phyloP scores from a whole-genome alignment of 1,139 yeast genomes.

The Geotrichum fermentans region DNA sequence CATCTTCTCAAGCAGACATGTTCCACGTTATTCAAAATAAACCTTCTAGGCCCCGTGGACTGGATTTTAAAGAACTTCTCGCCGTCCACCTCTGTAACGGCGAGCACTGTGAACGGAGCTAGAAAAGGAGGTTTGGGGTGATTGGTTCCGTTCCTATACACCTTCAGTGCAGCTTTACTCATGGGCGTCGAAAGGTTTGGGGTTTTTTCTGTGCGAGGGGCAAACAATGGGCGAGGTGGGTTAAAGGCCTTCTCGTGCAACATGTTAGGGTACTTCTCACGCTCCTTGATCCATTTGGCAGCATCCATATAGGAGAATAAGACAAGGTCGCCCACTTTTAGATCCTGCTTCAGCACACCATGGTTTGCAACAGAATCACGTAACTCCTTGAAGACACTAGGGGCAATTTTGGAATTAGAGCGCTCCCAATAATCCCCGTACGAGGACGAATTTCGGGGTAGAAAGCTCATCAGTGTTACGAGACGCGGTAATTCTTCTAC shows the following conservation, averaged over 20 bases:
- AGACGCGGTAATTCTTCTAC: not conserved
- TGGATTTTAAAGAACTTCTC: not conserved
- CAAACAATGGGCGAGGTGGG: not conserved
- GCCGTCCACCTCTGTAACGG: not conserved
- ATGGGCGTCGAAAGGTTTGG: not conserved
- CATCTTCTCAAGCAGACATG: not conserved
- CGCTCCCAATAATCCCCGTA: not conserved
- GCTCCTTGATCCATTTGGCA: not conserved
- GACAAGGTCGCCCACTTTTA: conserved; percentile 4
- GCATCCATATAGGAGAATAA: not conserved
- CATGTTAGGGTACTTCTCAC: not conserved
- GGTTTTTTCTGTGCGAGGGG: not conserved
- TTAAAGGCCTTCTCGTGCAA: not conserved
- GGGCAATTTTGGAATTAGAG: not conserved
- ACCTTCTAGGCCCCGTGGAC: conserved; percentile 1
- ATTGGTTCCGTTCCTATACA: not conserved
- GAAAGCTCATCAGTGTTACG: not conserved
- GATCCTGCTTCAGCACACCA: not conserved
- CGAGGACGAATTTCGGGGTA: not conserved
- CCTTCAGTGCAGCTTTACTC: not conserved
- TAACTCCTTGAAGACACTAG: not conserved
- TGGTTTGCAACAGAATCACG: not conserved
- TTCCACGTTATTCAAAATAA: not conserved
- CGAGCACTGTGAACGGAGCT: conserved; percentile 1
- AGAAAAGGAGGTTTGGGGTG: conserved; percentile 1